Evolutionary conservation across 2,329 filamentous ascomycete species (phyloP), one percentile per base, ranked within the genome.

Genomic region (Ophiostoma fasciatum): DNA sequence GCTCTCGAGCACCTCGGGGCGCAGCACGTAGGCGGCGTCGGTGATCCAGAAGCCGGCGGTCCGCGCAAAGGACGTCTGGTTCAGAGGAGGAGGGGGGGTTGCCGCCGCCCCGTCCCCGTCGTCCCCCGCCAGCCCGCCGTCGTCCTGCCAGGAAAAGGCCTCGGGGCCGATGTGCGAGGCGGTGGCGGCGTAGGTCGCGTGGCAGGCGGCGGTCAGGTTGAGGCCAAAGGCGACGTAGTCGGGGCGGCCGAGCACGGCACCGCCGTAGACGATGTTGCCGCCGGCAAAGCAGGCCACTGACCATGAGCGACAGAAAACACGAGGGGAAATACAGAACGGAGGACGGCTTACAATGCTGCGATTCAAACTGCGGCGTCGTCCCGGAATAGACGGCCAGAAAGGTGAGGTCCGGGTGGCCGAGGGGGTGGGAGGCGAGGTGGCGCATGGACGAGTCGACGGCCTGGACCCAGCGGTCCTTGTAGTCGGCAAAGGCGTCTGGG

Each of bases 201-300:
- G 77, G 59, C 84, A 93, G 2, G 71, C 74, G 13, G 76, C 63
- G 5, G 82, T 73, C 18, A 93, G 70, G 7, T 66, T 55, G 11
- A 92, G 64, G 11, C 84, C 85, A 45, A 83, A 84, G 32, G 82
- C 60, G 35, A 80, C 63, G 55, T 88, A 87, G 15, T 74, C 66
- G 30, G 72, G 61, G 33, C 71, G 59, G 31, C 66, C 57, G 26
- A 93, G 69, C 1, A 78, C 71, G 18, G 80, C 66, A 4, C 83
- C 84, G 17, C 78, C 84, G 14, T 93, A 71, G 47, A 93, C 76
- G 58, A 92, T 84, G 55, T 78, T 92, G 13, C 85, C 85, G 23
- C 82, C 84, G 38, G 80, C 72, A 50, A 93, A 93, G 55, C 82
- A 90, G 25, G 80, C 79, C 40, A 92, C 67, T 71, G 36, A 27